phyloP scores from a whole-genome alignment of 805 yeast genomes.

The Candida manassasensis region DNA sequence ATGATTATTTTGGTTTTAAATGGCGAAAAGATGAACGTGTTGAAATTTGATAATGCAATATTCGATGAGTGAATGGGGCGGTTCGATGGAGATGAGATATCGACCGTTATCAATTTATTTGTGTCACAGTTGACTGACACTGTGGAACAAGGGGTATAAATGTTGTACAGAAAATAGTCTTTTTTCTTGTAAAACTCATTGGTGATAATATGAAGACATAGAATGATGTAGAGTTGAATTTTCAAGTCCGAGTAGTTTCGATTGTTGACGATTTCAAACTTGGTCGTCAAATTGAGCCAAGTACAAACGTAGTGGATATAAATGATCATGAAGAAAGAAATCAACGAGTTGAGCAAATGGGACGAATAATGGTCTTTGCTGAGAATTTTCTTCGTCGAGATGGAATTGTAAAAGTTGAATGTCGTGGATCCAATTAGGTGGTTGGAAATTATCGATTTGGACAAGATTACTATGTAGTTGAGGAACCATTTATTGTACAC shows the following conservation, averaged over 20 bases:
- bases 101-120: constrained; percentile 9
- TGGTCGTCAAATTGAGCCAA: constrained; percentile 7
- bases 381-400: constrained; percentile 13
- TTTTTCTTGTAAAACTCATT: background rate
- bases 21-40: constrained; percentile 23
- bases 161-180: constrained; percentile 12
- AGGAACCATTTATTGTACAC: constrained; percentile 13
- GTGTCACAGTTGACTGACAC: constrained; percentile 8
- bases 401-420: constrained; percentile 20
- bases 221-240: constrained; percentile 12
- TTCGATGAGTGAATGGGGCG: background rate
- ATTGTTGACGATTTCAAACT: constrained; percentile 6
- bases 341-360: constrained; percentile 15
- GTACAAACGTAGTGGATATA: constrained; percentile 16
- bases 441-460: constrained; percentile 27
- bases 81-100: background rate
- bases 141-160: constrained; percentile 9
- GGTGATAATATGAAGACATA: constrained; percentile 24
- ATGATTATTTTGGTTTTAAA: constrained; percentile 15
- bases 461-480: constrained; percentile 22
- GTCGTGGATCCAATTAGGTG: constrained; percentile 25
- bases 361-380: constrained; percentile 13
- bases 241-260: constrained; percentile 6
- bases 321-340: constrained; percentile 18
- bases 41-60: constrained; percentile 22